A percentile compares a stretch with the other conserved stretches of the same genome.
These are phyloP conservation scores for Colletotrichum noveboracense DNA, from an alignment of 2,329 filamentous ascomycete species.

Conservation along the genomic window DNA sequence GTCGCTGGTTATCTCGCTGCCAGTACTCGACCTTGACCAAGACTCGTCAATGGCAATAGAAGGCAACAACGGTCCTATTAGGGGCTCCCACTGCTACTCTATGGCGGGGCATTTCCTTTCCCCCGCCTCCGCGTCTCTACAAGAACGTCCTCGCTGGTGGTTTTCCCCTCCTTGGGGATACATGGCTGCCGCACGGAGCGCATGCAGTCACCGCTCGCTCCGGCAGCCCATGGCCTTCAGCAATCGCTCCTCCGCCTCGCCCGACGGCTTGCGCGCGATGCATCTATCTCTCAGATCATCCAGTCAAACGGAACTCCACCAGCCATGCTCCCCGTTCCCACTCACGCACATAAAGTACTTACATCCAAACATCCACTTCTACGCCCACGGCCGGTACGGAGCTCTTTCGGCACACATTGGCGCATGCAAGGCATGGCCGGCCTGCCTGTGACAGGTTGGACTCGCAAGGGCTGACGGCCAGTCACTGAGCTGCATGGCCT, in stretches of 20 bases:
- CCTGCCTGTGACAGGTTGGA: neutral
- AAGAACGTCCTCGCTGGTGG: neutral
- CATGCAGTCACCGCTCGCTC: neutral
- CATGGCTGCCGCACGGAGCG: neutral
- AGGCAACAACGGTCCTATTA: neutral
- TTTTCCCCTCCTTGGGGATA: neutral
- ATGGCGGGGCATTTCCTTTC: neutral
- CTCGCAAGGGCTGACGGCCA: slow-evolving; percentile 5
- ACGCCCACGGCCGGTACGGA: neutral
- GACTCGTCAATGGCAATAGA: neutral
- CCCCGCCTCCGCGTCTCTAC: neutral
- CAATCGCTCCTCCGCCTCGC: neutral
- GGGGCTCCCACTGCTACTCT: neutral
- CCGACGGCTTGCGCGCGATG: neutral
- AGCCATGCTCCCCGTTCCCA: slow-evolving; percentile 8
- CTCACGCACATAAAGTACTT: slow-evolving; percentile 4
- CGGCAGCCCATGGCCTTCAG: neutral
- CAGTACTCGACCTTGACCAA: neutral
- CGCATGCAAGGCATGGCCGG: slow-evolving; percentile 11
- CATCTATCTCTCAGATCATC: slow-evolving; percentile 3
- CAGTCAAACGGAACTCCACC: slow-evolving; percentile 11
- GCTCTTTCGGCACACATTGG: neutral
- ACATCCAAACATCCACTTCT: slow-evolving; percentile 15
- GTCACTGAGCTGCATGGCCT: slow-evolving; percentile 7
- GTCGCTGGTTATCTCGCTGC: neutral